phyloP scores from a whole-genome alignment of 139 green algal species.

The Chlorella sp. region DNA sequence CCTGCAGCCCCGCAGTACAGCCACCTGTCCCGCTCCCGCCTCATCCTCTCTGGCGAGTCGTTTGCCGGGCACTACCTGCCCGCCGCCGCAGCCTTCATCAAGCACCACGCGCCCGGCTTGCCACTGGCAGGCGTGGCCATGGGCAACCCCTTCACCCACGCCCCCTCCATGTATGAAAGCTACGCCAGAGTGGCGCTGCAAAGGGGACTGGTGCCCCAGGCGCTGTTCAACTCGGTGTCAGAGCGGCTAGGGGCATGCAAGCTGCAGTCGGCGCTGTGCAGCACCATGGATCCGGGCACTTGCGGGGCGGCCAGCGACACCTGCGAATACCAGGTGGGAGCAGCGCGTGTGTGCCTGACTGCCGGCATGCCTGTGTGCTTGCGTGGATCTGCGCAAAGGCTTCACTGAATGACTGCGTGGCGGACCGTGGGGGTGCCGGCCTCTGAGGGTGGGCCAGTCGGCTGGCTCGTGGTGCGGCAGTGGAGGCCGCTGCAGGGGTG shows the following conservation, averaged over 20 bases:
- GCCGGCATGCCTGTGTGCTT: too few relatives aligned
- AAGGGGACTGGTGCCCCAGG: background rate
- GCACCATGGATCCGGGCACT: background rate
- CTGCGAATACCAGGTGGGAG: background rate
- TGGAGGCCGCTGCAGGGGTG: too few relatives aligned
- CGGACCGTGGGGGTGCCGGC: background rate
- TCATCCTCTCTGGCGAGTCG: slow-evolving; percentile 2
- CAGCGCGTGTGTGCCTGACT: background rate
- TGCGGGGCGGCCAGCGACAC: background rate
- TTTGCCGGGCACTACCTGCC: slow-evolving; percentile 28
- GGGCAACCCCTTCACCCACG: slow-evolving; percentile 3
- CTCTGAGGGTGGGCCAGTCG: background rate
- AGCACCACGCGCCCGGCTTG: background rate
- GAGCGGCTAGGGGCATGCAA: background rate
- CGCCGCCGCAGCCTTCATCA: background rate
- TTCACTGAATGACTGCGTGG: background rate
- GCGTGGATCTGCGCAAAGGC: background rate
- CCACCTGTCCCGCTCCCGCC: background rate
- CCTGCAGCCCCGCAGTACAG: background rate
- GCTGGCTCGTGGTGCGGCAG: background rate
- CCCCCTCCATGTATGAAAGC: background rate
- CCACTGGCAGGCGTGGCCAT: background rate
- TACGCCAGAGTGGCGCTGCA: background rate
- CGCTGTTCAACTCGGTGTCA: background rate
- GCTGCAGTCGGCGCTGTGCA: slow-evolving; percentile 8